These are phyloP conservation scores for Astragalus membranaceus DNA, from an alignment of 306 rosid species.

Conservation along the genomic window DNA sequence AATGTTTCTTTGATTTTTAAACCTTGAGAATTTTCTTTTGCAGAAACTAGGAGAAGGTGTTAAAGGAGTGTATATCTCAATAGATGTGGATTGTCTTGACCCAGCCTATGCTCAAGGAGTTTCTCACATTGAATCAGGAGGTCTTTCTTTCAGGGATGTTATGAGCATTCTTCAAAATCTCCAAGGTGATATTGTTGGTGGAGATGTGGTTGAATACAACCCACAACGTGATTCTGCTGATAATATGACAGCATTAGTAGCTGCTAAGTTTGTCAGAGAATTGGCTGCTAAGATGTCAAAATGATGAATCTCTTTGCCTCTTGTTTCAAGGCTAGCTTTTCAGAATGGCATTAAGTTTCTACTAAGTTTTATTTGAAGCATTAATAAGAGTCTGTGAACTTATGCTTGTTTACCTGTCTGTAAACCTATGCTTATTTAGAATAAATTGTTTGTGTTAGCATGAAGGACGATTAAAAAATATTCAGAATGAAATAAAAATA, in stretches of 20 bases:
- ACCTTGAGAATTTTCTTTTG: not conserved
- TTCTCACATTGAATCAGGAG: conserved; percentile 78
- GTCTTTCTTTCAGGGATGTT: conserved; percentile 67
- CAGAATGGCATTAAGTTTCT: not conserved
- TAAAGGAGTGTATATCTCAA: conserved; percentile 71
- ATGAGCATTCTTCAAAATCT: conserved; percentile 79
- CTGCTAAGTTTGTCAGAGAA: conserved; percentile 79
- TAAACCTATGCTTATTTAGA: no score
- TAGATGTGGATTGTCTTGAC: conserved; percentile 73
- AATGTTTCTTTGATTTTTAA: not conserved
- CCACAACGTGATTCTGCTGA: conserved; percentile 73
- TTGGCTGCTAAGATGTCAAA: conserved; percentile 68
- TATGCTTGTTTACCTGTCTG: no score
- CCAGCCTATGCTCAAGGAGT: conserved; percentile 89
- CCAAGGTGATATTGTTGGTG: conserved; percentile 66
- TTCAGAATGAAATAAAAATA: no score
- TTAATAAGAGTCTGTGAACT: not conserved
- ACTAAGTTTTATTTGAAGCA: not conserved
- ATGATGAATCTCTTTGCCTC: conserved; percentile 10
- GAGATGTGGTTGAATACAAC: conserved; percentile 78
- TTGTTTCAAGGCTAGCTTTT: not conserved
- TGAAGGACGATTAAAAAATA: no score
- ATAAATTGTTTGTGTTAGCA: no score
- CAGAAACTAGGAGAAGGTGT: conserved; percentile 90
- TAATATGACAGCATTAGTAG: conserved; percentile 82